Evolutionary conservation across 768 basidiomycete genomes (phyloP).

Genomic region (Ramaria sp.): DNA sequence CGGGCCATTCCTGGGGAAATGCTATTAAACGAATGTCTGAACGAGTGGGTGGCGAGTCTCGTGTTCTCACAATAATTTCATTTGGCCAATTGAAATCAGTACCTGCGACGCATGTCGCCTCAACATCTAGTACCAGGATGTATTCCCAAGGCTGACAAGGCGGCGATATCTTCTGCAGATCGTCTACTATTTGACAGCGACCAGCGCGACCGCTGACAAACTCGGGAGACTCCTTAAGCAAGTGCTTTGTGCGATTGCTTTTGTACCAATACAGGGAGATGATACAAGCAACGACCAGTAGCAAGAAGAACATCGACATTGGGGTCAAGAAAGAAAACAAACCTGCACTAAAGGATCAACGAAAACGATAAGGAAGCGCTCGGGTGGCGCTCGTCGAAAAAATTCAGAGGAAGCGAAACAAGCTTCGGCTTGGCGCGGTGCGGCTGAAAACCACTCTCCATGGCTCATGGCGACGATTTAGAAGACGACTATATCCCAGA

Average conservation of each 20-base stretch:
- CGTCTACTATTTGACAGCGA: too few species aligned
- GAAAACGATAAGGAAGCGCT: background rate
- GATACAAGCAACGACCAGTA: background rate
- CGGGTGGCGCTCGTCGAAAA: background rate
- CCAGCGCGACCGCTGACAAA: background rate
- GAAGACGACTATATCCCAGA: slow-evolving; percentile 75
- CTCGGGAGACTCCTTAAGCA: background rate
- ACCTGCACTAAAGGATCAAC: background rate
- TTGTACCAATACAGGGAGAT: background rate
- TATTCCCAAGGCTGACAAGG: slow-evolving; percentile 47
- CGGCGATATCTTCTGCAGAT: background rate
- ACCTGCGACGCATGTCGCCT: slow-evolving; percentile 68
- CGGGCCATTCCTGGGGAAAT: slow-evolving; percentile 73
- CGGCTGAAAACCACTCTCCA: background rate
- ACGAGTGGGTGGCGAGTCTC: background rate
- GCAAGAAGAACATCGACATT: background rate
- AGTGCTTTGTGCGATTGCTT: background rate
- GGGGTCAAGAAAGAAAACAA: background rate
- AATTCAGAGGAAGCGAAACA: background rate
- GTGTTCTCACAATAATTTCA: slow-evolving; percentile 76
- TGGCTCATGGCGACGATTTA: slow-evolving; percentile 53
- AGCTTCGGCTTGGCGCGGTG: background rate
- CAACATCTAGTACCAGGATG: slow-evolving; percentile 84
- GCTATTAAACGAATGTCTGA: background rate
- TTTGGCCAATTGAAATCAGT: slow-evolving; percentile 78